These are phyloP conservation scores for barley (Hordeum vulgare) DNA, from an alignment of 176 grass and related monocot genomes.

Conservation along the genomic window MorexV3_pseudomolecules_assembly NC_058520.1:439800138-439800637, in stretches of 20 bases:
- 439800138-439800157: background rate
- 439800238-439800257: background rate
- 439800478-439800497: conserved; percentile 63
- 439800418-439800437: conserved; percentile 94
- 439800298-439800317: background rate
- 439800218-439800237: background rate
- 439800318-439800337: background rate
- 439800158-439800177: background rate
- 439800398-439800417: conserved; percentile 54
- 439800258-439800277: background rate
- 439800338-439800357: background rate
- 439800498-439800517: conserved; percentile 69
- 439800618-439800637: background rate
- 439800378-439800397: conserved; percentile 82
- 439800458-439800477: conserved; percentile 87
- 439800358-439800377: conserved; percentile 65
- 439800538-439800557: conserved; percentile 96
- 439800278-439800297: background rate
- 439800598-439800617: background rate
- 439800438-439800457: conserved; percentile 68
- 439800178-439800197: background rate
- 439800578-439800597: background rate
- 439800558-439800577: conserved; percentile 53
- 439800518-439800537: conserved; percentile 88
- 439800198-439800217: background rate